These are phyloP conservation scores for Helicostylum pulchrum DNA, from an alignment of 192 early-diverging fungal genomes.

Conservation along the genomic window DNA sequence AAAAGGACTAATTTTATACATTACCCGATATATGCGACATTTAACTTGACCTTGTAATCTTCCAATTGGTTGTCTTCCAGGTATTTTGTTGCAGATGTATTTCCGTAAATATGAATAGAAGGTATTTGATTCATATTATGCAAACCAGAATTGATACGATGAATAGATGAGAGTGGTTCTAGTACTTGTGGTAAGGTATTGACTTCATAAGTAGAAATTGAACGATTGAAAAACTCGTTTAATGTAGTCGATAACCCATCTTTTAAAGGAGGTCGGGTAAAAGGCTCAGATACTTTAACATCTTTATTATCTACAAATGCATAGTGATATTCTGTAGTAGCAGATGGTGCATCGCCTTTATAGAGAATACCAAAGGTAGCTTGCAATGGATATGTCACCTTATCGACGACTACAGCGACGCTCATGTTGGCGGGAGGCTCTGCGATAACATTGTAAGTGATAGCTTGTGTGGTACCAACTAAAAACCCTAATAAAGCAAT, in stretches of 20 bases:
- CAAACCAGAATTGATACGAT: slow-evolving; percentile 1
- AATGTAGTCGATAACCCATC: not conserved
- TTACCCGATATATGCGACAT: slow-evolving; percentile 18
- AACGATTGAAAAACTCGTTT: slow-evolving; percentile 25
- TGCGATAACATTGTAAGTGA: slow-evolving; percentile 12
- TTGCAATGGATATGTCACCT: not conserved
- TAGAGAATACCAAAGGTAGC: slow-evolving; percentile 9
- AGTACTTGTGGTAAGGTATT: slow-evolving; percentile 5
- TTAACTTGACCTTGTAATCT: not conserved
- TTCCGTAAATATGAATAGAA: slow-evolving; percentile 5
- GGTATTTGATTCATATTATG: slow-evolving; percentile 7
- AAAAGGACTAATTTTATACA: not conserved
- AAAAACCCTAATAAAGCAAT: too few relatives aligned
- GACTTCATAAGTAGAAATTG: not conserved
- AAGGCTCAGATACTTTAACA: slow-evolving; percentile 7
- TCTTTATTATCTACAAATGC: not conserved
- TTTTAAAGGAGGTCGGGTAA: not conserved
- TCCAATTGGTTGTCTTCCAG: not conserved
- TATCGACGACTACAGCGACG: slow-evolving; percentile 8
- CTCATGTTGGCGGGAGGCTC: not conserved
- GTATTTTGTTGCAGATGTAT: not conserved
- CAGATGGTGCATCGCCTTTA: slow-evolving; percentile 11
- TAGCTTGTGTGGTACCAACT: not conserved
- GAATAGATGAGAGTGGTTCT: not conserved
- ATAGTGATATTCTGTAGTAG: slow-evolving; percentile 7